Conservation (phyloP, 2,329 filamentous ascomycete genomes). For the Botryotinia narcissicola region DNA sequence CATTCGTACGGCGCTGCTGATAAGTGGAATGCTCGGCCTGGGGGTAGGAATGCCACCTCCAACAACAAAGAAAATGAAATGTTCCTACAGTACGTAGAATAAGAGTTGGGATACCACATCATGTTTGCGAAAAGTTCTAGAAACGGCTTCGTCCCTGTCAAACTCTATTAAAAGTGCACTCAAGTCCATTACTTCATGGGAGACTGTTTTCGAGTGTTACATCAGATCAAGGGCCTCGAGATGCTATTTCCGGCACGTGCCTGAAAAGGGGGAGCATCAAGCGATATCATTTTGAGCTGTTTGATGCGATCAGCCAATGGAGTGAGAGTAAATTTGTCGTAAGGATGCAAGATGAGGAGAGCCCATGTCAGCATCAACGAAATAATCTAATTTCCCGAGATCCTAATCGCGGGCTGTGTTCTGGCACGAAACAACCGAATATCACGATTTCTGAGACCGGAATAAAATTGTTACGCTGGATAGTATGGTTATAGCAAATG, state of each 20-base stretch:
- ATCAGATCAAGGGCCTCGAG: neutral
- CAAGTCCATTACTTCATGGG: neutral
- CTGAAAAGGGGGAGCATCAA: neutral
- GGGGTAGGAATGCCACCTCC: neutral
- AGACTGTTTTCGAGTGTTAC: neutral
- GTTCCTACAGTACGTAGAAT: neutral
- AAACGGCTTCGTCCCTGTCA: conserved; percentile 8
- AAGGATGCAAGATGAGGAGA: conserved; percentile 7
- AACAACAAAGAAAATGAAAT: neutral
- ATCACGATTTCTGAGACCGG: neutral
- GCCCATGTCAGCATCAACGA: conserved; percentile 8
- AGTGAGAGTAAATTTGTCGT: neutral
- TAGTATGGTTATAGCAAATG: neutral
- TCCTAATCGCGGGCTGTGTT: conserved; percentile 12
- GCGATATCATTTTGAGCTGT: conserved; percentile 5
- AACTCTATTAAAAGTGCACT: neutral
- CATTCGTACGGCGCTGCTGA: conserved; percentile 1
- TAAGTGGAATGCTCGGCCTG: conserved; percentile 9
- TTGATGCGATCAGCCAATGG: neutral
- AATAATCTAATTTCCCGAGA: conserved; percentile 13
- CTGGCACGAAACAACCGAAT: neutral
- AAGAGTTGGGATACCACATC: neutral
- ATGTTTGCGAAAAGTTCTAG: neutral
- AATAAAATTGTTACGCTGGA: neutral
- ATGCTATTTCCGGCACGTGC: neutral